Conservation (phyloP, 176 grass and related monocot genomes). For the Aechmea fasciata region DNA sequence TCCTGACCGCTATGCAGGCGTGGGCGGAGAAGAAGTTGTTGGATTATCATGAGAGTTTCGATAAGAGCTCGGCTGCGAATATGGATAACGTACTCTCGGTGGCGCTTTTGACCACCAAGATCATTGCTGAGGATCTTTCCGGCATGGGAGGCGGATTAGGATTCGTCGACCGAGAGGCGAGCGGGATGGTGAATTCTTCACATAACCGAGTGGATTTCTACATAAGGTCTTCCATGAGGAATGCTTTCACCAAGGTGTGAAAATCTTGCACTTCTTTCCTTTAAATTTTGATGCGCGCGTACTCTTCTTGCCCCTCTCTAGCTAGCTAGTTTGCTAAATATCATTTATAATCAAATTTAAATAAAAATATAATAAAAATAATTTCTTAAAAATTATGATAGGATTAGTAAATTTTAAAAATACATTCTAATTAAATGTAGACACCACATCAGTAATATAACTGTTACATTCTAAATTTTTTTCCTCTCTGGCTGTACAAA, state of each 20-base stretch:
- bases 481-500: too few relatives aligned
- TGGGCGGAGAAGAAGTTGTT: slow-evolving; percentile 80
- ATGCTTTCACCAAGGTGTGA: slow-evolving; percentile 64
- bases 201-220: slow-evolving; percentile 55
- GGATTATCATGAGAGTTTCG: slow-evolving; percentile 64
- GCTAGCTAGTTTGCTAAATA: too few relatives aligned
- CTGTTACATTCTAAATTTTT: too few relatives aligned
- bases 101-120: slow-evolving; percentile 43
- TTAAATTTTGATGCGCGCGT: too few relatives aligned
- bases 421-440: too few relatives aligned
- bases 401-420: too few relatives aligned
- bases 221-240: slow-evolving; percentile 72
- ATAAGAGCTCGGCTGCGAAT: slow-evolving; percentile 29
- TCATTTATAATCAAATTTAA: too few relatives aligned
- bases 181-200: slow-evolving; percentile 17
- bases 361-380: too few relatives aligned
- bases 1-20: slow-evolving; percentile 54
- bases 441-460: too few relatives aligned
- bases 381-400: too few relatives aligned
- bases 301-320: too few relatives aligned
- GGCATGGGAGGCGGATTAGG: background rate
- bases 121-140: slow-evolving; percentile 36
- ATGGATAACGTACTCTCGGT: slow-evolving; percentile 67
- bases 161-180: slow-evolving; percentile 17
- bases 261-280: slow-evolving; percentile 1